These are phyloP conservation scores for Hortiboletus campestris DNA, from an alignment of 768 basidiomycete genomes.

Conservation along the genomic window DNA sequence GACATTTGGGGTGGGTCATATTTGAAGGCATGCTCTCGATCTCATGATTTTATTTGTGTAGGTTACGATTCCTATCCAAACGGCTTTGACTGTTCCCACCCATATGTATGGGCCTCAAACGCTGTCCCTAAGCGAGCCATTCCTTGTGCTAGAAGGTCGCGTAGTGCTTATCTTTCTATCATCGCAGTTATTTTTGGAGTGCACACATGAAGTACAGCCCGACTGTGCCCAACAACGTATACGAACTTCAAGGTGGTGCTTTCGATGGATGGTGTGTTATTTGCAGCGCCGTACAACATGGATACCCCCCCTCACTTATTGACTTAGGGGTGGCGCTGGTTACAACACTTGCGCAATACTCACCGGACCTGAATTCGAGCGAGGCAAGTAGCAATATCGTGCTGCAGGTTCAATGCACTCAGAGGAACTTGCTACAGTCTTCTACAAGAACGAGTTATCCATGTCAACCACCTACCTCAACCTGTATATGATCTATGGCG, in stretches of 20 bases:
- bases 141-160: neutral
- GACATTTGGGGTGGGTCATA: constrained; percentile 45
- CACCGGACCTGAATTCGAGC: constrained; percentile 25
- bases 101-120: constrained; percentile 42
- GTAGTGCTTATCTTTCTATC: neutral
- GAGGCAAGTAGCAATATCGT: constrained; percentile 10
- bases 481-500: constrained; percentile 61
- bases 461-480: constrained; percentile 30
- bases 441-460: constrained; percentile 22
- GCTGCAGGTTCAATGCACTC: constrained; percentile 1
- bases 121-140: constrained; percentile 39
- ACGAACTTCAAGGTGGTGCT: constrained; percentile 42
- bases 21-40: neutral
- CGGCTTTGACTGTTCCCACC: constrained; percentile 53
- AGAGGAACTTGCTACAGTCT: constrained; percentile 2
- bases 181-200: constrained; percentile 37
- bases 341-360: constrained; percentile 20
- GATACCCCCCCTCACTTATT: neutral
- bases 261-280: constrained; percentile 52
- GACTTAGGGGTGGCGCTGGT: constrained; percentile 23
- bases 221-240: constrained; percentile 20
- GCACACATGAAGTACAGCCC: constrained; percentile 31
- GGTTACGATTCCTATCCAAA: constrained; percentile 41
- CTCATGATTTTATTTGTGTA: constrained; percentile 2
- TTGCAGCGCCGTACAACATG: constrained; percentile 19